These are phyloP conservation scores for Aspergillus aculeatinus DNA, from an alignment of 2,329 filamentous ascomycete genomes.

Conservation along the genomic window DNA sequence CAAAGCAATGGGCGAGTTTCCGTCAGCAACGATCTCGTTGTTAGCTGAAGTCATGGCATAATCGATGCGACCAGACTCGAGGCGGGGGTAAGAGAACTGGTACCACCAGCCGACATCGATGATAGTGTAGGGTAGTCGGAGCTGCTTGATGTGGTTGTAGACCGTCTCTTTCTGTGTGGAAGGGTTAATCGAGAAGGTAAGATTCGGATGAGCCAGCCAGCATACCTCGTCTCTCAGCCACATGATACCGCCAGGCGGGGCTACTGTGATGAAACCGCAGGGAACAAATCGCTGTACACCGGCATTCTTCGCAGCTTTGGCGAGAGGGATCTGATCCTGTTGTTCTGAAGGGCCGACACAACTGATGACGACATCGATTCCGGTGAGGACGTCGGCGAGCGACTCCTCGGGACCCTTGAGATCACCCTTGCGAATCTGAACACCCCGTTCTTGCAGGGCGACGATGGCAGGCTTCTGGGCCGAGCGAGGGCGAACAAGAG, in stretches of 20 bases:
- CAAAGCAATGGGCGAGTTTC: slow-evolving; percentile 45
- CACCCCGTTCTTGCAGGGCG: slow-evolving; percentile 43
- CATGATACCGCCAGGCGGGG: slow-evolving; percentile 48
- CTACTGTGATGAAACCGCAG: slow-evolving; percentile 50
- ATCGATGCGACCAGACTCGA: slow-evolving; percentile 50
- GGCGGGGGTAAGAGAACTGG: slow-evolving; percentile 47
- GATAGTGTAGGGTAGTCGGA: slow-evolving; percentile 55
- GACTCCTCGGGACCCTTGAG: slow-evolving; percentile 43
- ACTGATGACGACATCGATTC: slow-evolving; percentile 49
- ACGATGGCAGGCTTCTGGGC: slow-evolving; percentile 47
- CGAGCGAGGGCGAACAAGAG: slow-evolving; percentile 49
- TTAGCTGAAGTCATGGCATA: slow-evolving; percentile 40
- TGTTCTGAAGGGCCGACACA: slow-evolving; percentile 38
- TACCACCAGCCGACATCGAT: slow-evolving; percentile 63
- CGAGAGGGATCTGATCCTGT: slow-evolving; percentile 48
- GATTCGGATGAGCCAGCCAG: background rate
- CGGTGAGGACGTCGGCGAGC: slow-evolving; percentile 44
- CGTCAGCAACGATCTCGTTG: slow-evolving; percentile 47
- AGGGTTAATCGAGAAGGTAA: background rate
- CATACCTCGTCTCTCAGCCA: slow-evolving; percentile 40
- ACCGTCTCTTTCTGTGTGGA: slow-evolving; percentile 50
- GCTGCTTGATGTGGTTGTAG: slow-evolving; percentile 50
- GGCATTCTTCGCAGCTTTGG: slow-evolving; percentile 50
- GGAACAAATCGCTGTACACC: slow-evolving; percentile 56
- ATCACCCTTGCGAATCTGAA: slow-evolving; percentile 47